These are phyloP conservation scores for Ceratobasidium sp. DNA, from an alignment of 1,284 basidiomycete genomes.

Conservation along the genomic window DNA sequence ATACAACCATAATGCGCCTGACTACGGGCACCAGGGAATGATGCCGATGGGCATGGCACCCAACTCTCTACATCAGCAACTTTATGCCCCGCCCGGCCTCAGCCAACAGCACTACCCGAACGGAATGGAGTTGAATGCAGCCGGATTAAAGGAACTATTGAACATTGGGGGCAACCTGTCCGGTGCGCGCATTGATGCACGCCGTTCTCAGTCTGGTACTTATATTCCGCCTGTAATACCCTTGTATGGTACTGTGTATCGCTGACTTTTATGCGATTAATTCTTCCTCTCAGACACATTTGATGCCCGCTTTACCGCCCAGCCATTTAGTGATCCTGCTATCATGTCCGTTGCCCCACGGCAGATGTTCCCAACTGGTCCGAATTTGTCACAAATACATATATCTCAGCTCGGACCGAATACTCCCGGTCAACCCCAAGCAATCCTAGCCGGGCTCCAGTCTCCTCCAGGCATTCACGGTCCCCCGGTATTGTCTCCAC, in stretches of 20 bases:
- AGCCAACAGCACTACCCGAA: conserved; percentile 25
- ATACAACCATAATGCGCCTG: conserved; percentile 27
- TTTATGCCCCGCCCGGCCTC: conserved; percentile 37
- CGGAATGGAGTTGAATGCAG: conserved; percentile 36
- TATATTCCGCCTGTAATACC: conserved; percentile 42
- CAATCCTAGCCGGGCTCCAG: background rate
- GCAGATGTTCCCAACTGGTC: conserved; percentile 48
- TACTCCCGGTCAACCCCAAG: background rate
- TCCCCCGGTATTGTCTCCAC: conserved; percentile 62
- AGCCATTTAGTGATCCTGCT: conserved; percentile 73
- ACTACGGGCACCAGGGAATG: conserved; percentile 39
- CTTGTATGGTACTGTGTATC: conserved; percentile 58
- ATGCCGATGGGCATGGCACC: conserved; percentile 26
- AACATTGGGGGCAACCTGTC: conserved; percentile 41
- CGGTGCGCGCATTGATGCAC: conserved; percentile 29
- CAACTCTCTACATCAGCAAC: conserved; percentile 27
- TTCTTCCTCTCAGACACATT: conserved; percentile 43
- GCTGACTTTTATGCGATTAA: conserved; percentile 61
- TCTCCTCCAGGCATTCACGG: conserved; percentile 52
- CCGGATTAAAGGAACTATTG: conserved; percentile 43
- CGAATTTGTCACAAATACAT: conserved; percentile 46
- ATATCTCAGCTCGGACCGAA: conserved; percentile 7
- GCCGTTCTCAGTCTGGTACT: conserved; percentile 40
- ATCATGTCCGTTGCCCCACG: conserved; percentile 67
- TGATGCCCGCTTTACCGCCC: conserved; percentile 52